Evolutionary conservation across 106 monocot species (phyloP).

Genomic region (Xerophyta viscosa): DNA sequence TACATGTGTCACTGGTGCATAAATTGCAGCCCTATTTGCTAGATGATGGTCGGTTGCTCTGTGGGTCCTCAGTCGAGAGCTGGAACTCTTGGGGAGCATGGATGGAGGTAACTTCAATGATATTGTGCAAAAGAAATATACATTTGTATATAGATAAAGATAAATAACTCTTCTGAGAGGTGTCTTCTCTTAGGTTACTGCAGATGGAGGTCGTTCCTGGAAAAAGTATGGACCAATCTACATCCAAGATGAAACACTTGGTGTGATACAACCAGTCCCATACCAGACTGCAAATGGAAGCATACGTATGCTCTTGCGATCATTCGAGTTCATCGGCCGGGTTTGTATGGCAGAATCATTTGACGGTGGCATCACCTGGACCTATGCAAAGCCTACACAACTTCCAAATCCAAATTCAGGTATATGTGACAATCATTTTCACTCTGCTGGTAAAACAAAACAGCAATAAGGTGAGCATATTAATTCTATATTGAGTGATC

Average conservation of each 20-base stretch:
- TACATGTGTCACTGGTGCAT: background rate
- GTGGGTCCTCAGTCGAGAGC: slow-evolving; percentile 95
- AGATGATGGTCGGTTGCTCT: slow-evolving; percentile 59
- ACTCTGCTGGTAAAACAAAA: no score
- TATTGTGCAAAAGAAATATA: no score
- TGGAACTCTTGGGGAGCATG: slow-evolving; percentile 99
- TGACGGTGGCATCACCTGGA: slow-evolving; percentile 74
- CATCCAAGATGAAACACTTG: slow-evolving; percentile 37
- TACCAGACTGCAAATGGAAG: slow-evolving; percentile 50
- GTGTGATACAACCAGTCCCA: slow-evolving; percentile 89
- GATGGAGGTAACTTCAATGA: slow-evolving; percentile 80
- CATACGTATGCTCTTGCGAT: slow-evolving; percentile 56
- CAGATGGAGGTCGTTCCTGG: slow-evolving; percentile 70
- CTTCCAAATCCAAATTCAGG: slow-evolving; percentile 96
- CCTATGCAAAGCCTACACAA: slow-evolving; percentile 43
- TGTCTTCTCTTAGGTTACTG: slow-evolving; percentile 35
- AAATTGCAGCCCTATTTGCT: slow-evolving; percentile 71
- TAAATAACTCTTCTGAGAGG: no score
- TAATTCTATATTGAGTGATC: no score
- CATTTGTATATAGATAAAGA: no score
- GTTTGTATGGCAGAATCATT: slow-evolving; percentile 79
- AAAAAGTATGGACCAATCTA: slow-evolving; percentile 78
- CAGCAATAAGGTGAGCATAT: no score
- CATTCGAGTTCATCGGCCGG: slow-evolving; percentile 47
- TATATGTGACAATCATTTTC: no score